A percentile compares a stretch with the other conserved stretches of the same genome.
phyloP scores from a whole-genome alignment of 1,284 basidiomycete genomes.

The Marasmius oreades region DNA sequence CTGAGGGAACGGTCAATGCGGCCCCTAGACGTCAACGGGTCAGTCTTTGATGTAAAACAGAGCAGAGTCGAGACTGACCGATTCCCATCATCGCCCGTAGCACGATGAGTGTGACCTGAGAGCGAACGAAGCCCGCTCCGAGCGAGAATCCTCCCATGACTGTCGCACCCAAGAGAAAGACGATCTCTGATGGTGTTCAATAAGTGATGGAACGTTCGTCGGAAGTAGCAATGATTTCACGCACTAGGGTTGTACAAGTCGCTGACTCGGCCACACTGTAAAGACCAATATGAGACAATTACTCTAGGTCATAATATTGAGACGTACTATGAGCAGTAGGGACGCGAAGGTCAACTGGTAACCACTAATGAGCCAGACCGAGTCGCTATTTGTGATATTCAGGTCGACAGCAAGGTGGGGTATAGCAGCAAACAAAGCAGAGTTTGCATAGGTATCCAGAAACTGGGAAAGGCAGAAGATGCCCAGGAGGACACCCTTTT shows the following conservation, averaged over 20 bases:
- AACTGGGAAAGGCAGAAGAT: slow-evolving; percentile 33
- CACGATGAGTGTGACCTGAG: slow-evolving; percentile 29
- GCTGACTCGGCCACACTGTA: slow-evolving; percentile 31
- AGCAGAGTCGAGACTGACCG: slow-evolving; percentile 16
- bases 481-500: slow-evolving; percentile 22
- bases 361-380: slow-evolving; percentile 33
- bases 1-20: slow-evolving; percentile 32
- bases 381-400: slow-evolving; percentile 21
- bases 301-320: not conserved
- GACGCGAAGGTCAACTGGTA: slow-evolving; percentile 36
- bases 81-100: slow-evolving; percentile 32
- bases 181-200: slow-evolving; percentile 17
- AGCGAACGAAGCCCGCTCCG: slow-evolving; percentile 26
- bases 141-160: slow-evolving; percentile 27
- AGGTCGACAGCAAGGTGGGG: slow-evolving; percentile 23
- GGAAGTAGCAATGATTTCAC: not conserved
- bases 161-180: slow-evolving; percentile 26
- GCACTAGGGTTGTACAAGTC: slow-evolving; percentile 34
- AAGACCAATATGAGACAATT: not conserved
- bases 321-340: slow-evolving; percentile 27
- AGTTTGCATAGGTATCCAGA: slow-evolving; percentile 32
- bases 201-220: not conserved
- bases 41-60: not conserved
- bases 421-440: slow-evolving; percentile 29
- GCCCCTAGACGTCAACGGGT: slow-evolving; percentile 15